Evolutionary conservation across 2,329 filamentous ascomycete genomes (phyloP).

Genomic region (Cladosporium austrohemisphaericum): DNA sequence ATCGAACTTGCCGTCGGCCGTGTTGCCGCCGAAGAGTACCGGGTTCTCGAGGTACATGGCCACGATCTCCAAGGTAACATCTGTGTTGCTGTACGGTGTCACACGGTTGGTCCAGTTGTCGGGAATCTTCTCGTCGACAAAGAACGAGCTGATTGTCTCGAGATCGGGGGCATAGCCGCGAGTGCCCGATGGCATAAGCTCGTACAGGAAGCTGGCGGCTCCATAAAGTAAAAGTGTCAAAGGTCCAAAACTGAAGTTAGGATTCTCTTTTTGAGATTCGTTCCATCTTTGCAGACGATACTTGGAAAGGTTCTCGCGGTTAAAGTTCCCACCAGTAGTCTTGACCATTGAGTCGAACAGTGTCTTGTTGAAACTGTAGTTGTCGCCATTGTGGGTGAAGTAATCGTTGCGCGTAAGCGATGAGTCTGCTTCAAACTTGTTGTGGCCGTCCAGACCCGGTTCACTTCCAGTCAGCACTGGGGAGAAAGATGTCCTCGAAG

Average conservation of each 20-base stretch:
- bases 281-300: slow-evolving; percentile 41
- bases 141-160: slow-evolving; percentile 38
- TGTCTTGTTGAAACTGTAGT: slow-evolving; percentile 40
- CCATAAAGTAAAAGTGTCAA: slow-evolving; percentile 39
- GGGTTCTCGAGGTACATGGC: slow-evolving; percentile 41
- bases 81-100: slow-evolving; percentile 34
- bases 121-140: slow-evolving; percentile 40
- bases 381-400: slow-evolving; percentile 35
- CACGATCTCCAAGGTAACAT: slow-evolving; percentile 40
- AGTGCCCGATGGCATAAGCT: slow-evolving; percentile 38
- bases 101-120: slow-evolving; percentile 40
- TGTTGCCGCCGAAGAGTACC: slow-evolving; percentile 43
- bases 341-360: slow-evolving; percentile 39
- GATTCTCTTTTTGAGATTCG: slow-evolving; percentile 36
- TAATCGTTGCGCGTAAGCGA: slow-evolving; percentile 43
- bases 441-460: slow-evolving; percentile 43
- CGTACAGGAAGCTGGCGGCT: slow-evolving; percentile 44
- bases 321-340: slow-evolving; percentile 34
- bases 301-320: slow-evolving; percentile 36
- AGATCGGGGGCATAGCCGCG: slow-evolving; percentile 33
- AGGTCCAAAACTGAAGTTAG: slow-evolving; percentile 44
- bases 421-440: slow-evolving; percentile 43
- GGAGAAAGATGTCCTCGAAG: slow-evolving; percentile 37
- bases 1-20: slow-evolving; percentile 38
- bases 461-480: slow-evolving; percentile 35